Evolutionary conservation across 257 asterid genomes (phyloP), one percentile per base, ranked within the genome.

Genomic region (Sherardia arvensis): DNA sequence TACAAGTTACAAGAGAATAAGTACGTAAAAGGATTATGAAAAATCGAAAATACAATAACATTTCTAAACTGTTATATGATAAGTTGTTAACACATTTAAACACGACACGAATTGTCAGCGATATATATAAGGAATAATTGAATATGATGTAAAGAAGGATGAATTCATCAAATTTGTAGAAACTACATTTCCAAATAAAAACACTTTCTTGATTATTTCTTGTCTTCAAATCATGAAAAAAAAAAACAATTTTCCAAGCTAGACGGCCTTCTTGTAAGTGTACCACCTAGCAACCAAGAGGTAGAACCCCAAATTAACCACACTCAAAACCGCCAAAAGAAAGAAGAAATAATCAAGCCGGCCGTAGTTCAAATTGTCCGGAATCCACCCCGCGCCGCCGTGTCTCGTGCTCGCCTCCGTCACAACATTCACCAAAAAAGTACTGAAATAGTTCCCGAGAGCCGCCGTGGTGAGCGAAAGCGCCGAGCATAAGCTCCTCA

Each of bases 381-480:
- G 83, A 8, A 85, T 80, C 93, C 93, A 85, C 3, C 93, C 93
- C 18, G 29, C 77, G 1, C 74, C 77, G 4, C 93, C 90, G 48
- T 70, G 60, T 23, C 77, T 76, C 0, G 85, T 81, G 34, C 84
- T 85, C 26, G 70, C 18, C 18, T 85, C 81, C 36, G 75, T 74
- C 62, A 83, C 85, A 36, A 83, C 15, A 27, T 74, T 77, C 21
- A 83, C 93, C 53, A 85, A 34, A 33, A 83, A 34, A 40, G 81
- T 78, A 71, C 93, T 85, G 71, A 83, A 61, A 72, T 83, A 85
- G 64, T 80, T 78, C 38, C 93, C 93, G 0, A 74, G 66, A 1
- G 93, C 87, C 7, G 83, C 74, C 7, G 87, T 85, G 0, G 86
- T 85, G 0, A 85, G 83, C 2, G 84, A 81, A 28, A 85, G 68